Conservation (phyloP, 129 eudicot species). For the Artemisia tridentata region DNA sequence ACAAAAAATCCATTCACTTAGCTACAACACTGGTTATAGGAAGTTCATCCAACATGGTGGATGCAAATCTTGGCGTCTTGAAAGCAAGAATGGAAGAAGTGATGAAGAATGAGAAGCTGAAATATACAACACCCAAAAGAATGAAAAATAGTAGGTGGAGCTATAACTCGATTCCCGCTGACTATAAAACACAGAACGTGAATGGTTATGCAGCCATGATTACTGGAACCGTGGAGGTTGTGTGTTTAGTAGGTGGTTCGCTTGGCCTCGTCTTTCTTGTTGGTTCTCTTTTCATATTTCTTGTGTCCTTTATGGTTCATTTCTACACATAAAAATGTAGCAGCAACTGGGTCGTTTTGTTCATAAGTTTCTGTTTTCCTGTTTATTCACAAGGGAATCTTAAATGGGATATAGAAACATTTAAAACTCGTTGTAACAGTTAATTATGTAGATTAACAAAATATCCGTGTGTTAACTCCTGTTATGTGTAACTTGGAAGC, state of each 20-base stretch:
- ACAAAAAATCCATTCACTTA: no score
- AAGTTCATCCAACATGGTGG: slow-evolving; percentile 33
- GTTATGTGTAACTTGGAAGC: no score
- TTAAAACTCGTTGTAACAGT: no score
- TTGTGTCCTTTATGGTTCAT: slow-evolving; percentile 33
- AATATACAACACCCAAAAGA: slow-evolving; percentile 9
- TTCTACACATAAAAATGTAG: slow-evolving; percentile 10
- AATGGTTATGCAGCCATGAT: slow-evolving; percentile 17
- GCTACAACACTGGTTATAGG: slow-evolving; percentile 5
- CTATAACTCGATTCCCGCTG: not conserved
- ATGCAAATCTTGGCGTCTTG: slow-evolving; percentile 34
- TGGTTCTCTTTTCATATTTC: slow-evolving; percentile 29
- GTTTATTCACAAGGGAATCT: no score
- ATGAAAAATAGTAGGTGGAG: slow-evolving; percentile 18
- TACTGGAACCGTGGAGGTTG: slow-evolving; percentile 8
- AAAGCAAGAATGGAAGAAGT: slow-evolving; percentile 36
- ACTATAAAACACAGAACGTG: slow-evolving; percentile 3
- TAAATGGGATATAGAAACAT: no score
- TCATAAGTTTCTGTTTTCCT: not conserved
- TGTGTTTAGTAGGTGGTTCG: slow-evolving; percentile 27
- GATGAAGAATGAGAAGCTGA: slow-evolving; percentile 31
- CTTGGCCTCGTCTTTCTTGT: slow-evolving; percentile 31
- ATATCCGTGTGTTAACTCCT: no score
- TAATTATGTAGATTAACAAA: no score
- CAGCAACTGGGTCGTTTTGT: not conserved